These are phyloP conservation scores for Hypoxylon sp. DNA, from an alignment of 2,329 filamentous ascomycete species.

Conservation along the genomic window DNA sequence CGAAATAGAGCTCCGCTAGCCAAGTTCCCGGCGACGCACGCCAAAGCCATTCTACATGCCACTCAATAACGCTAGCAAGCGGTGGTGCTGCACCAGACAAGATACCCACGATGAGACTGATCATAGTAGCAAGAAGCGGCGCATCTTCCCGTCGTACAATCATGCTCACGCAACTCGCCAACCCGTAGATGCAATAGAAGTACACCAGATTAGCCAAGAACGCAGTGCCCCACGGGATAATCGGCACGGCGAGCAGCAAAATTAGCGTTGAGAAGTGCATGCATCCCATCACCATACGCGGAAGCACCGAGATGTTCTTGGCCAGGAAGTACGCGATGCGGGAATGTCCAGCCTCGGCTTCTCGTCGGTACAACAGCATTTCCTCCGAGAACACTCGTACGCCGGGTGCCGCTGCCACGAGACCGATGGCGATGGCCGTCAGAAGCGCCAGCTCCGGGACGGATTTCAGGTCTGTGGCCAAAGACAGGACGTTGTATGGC, in stretches of 20 bases:
- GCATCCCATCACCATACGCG: constrained; percentile 59
- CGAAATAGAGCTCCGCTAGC: constrained; percentile 65
- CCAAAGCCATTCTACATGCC: constrained; percentile 66
- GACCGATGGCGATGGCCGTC: constrained; percentile 62
- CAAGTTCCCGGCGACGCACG: constrained; percentile 61
- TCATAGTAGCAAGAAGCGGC: constrained; percentile 64
- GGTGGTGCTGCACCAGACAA: constrained; percentile 62
- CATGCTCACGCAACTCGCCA: constrained; percentile 62
- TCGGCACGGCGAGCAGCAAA: constrained; percentile 57
- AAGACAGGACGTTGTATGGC: constrained; percentile 61
- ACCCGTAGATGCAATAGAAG: constrained; percentile 67
- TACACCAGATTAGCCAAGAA: constrained; percentile 62
- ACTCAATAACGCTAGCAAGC: constrained; percentile 56
- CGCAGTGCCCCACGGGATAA: constrained; percentile 58
- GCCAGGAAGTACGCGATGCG: constrained; percentile 64
- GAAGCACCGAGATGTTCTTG: constrained; percentile 61
- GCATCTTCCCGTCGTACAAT: constrained; percentile 64
- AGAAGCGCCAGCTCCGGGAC: constrained; percentile 63
- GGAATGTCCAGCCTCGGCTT: constrained; percentile 65
- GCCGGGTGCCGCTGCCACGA: constrained; percentile 62
- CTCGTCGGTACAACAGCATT: constrained; percentile 62
- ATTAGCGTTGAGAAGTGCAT: constrained; percentile 64
- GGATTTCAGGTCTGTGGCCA: constrained; percentile 58
- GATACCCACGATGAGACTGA: constrained; percentile 61
- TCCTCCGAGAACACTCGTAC: constrained; percentile 66